phyloP scores from a whole-genome alignment of 495 filamentous ascomycete genomes.

The Penicillium longicatenatum region DNA sequence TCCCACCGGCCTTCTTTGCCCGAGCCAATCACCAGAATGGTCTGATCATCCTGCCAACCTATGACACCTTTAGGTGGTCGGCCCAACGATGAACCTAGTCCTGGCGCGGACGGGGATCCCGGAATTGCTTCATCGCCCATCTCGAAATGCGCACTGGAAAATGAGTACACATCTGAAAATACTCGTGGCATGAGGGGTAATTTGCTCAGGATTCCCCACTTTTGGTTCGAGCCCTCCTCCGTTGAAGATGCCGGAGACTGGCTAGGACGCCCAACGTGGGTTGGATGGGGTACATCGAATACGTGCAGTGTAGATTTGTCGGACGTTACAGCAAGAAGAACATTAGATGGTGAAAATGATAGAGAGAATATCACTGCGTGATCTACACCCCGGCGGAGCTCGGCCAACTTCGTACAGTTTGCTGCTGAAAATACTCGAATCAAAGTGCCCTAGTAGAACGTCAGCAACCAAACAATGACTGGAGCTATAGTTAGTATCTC shows the following conservation, averaged over 20 bases:
- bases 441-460: constrained; percentile 68
- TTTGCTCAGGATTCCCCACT: constrained; percentile 79
- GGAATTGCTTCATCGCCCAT: constrained; percentile 67
- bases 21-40: constrained; percentile 75
- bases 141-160: constrained; percentile 72
- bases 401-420: constrained; percentile 76
- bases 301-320: constrained; percentile 95
- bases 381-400: constrained; percentile 87
- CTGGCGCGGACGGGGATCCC: constrained; percentile 43
- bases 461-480: constrained; percentile 4
- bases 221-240: constrained; percentile 58
- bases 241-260: constrained; percentile 34
- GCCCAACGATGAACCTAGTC: constrained; percentile 49
- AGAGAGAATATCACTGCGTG: constrained; percentile 84
- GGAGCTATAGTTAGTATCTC: constrained; percentile 17
- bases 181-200: constrained; percentile 76
- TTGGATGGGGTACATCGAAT: constrained; percentile 69
- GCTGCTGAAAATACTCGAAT: constrained; percentile 78
- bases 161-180: constrained; percentile 85
- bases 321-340: constrained; percentile 85
- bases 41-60: constrained; percentile 72
- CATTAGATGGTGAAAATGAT: constrained; percentile 78
- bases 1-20: constrained; percentile 83
- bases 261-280: constrained; percentile 32
- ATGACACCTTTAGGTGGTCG: constrained; percentile 73